Evolutionary conservation across 805 yeast species (phyloP), one percentile per base, ranked within the genome.

Genomic region (Candida manassasensis): DNA sequence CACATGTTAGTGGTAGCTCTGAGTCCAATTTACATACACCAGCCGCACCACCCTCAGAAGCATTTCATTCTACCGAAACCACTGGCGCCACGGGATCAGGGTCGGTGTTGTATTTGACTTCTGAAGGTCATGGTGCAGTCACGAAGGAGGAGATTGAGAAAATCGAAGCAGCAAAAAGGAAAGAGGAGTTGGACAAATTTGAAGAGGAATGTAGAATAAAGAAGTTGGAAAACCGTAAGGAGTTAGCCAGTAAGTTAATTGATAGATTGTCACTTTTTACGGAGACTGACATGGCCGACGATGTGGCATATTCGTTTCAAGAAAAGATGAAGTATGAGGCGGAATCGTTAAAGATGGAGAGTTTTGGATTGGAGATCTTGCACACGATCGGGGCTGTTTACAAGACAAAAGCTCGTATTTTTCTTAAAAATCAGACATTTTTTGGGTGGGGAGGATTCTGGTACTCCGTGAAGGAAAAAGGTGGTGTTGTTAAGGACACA

Each of bases 331-430:
- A 69, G 42, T 78, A 81, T 49, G 97, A 93, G 57, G 95, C 95
- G 11, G 93, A 89, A 52, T 67, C 79, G 19, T 66, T 84, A 44
- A 84, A 83, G 48, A 75, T 81, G 77, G 93, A 84, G 56, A 82
- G 90, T 15, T 84, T 84, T 59, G 94, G 94, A n/a, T 59, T 83
- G 21, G 88, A 84, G 50, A 82, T 84, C 22, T 69, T 85, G 32
- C 93, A 84, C 47, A 73, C 85, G 0, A 73, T 84, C 36, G 94
- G 93, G 16, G 70, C 75, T 35, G 75, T 81, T 2, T 84, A 84
- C 52, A 63, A 69, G 41, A 71, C 80, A 48, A 81, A 83, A 52
- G 81, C 79, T 18, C 71, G 72, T 39, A 74, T 82, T 13, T 81
- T 73, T 42, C 56, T 84, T 27, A 82, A 81, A 46, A 73, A 82